phyloP scores from a whole-genome alignment of 139 green algal genomes.

The Chlamydomonas urium region DNA sequence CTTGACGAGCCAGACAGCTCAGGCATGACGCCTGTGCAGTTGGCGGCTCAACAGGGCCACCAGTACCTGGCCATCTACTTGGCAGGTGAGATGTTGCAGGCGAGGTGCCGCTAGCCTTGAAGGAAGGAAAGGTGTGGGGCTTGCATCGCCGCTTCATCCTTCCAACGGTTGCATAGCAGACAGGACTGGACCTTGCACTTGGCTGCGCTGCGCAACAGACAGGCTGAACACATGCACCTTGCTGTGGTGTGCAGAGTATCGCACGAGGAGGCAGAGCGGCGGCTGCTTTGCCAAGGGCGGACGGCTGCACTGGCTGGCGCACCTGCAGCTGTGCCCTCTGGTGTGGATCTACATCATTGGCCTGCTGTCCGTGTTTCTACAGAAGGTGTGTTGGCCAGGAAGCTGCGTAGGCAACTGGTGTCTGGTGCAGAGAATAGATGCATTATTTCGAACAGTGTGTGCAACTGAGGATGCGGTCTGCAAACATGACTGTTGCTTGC shows the following conservation, averaged over 20 bases:
- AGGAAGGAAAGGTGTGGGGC: too few relatives aligned
- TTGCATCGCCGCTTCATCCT: too few relatives aligned
- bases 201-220: too few relatives aligned
- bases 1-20: slow-evolving; percentile 71
- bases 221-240: too few relatives aligned
- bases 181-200: too few relatives aligned
- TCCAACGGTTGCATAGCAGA: too few relatives aligned
- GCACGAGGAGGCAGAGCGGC: slow-evolving; percentile 22
- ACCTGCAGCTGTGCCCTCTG: slow-evolving; percentile 72
- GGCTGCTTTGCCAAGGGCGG: slow-evolving; percentile 48
- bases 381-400: slow-evolving; percentile 37
- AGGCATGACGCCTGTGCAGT: slow-evolving; percentile 78
- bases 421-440: neutral
- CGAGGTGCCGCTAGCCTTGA: too few relatives aligned
- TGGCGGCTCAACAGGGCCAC: slow-evolving; percentile 92
- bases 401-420: too few relatives aligned
- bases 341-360: slow-evolving; percentile 76
- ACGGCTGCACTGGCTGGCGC: slow-evolving; percentile 46
- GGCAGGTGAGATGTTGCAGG: too few relatives aligned
- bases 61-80: slow-evolving; percentile 68
- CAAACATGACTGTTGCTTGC: too few relatives aligned
- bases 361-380: slow-evolving; percentile 61
- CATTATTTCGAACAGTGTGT: too few relatives aligned
- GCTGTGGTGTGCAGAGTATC: slow-evolving; percentile 49
- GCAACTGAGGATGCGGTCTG: too few relatives aligned